phyloP scores from a whole-genome alignment of 1,284 basidiomycete genomes.

The Austropuccinia psidii region DNA sequence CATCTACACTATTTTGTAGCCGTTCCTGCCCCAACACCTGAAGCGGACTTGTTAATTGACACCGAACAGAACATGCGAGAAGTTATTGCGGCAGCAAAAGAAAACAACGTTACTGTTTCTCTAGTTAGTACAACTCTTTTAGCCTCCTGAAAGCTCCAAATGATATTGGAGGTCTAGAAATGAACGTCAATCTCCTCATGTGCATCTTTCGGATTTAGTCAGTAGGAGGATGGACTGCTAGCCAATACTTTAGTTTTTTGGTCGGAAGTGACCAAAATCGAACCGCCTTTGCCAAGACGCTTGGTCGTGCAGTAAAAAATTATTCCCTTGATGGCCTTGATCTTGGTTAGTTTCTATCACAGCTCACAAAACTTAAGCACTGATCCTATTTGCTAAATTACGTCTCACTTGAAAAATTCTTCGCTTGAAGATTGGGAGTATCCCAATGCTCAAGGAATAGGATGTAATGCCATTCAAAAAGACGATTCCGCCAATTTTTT shows the following conservation, averaged over 20 bases:
- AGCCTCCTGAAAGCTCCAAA: too few relatives aligned
- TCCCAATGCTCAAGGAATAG: constrained; percentile 29
- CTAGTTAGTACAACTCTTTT: constrained; percentile 3
- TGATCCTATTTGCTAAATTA: background rate
- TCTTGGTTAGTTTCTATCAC: background rate
- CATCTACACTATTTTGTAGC: constrained; percentile 36
- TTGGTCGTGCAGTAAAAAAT: constrained; percentile 1
- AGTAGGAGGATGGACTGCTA: constrained; percentile 30
- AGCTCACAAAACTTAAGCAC: background rate
- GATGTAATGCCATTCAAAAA: constrained; percentile 21
- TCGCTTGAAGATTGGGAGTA: constrained; percentile 32
- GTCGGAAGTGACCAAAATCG: constrained; percentile 10
- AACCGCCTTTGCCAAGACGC: background rate
- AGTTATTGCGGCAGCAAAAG: constrained; percentile 18
- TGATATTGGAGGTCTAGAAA: too few relatives aligned
- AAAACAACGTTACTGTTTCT: constrained; percentile 21
- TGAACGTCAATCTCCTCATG: background rate
- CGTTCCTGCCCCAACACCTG: background rate
- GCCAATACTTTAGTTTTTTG: constrained; percentile 16
- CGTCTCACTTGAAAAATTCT: background rate
- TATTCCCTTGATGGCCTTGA: constrained; percentile 18
- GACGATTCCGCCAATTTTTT: constrained; percentile 20
- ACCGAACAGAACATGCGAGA: constrained; percentile 20
- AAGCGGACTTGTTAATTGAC: constrained; percentile 11
- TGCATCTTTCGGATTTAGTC: background rate